Percentiles rank a stretch among this genome's conserved stretches.
phyloP scores from a whole-genome alignment of 257 asterid species.

The Eucommia ulmoides region DNA sequence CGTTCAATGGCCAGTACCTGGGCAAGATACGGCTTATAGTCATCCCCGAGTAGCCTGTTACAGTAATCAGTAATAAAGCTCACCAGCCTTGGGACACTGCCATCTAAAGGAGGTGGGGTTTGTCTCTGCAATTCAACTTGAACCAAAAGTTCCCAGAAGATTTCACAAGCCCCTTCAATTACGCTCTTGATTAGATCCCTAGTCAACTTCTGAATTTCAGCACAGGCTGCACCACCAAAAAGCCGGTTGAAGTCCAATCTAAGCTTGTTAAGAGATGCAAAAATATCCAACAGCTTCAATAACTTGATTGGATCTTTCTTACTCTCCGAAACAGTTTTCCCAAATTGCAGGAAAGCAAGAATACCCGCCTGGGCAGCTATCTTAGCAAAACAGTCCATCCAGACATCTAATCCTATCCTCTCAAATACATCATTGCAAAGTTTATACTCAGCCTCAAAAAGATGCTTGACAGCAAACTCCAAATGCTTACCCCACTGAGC shows the following conservation, averaged over 20 bases:
- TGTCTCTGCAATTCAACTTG: slow-evolving; percentile 69
- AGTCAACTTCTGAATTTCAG: slow-evolving; percentile 42
- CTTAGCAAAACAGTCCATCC: slow-evolving; percentile 50
- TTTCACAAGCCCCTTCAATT: slow-evolving; percentile 49
- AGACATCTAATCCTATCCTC: slow-evolving; percentile 24
- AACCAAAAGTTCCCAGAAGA: slow-evolving; percentile 47
- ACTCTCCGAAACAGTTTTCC: slow-evolving; percentile 32
- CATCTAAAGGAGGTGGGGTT: slow-evolving; percentile 45
- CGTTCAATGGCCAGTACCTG: slow-evolving; percentile 59
- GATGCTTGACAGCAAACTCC: slow-evolving; percentile 42
- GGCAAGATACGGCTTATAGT: slow-evolving; percentile 33
- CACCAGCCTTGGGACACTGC: slow-evolving; percentile 50
- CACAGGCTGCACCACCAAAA: slow-evolving; percentile 45
- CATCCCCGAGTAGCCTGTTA: slow-evolving; percentile 53
- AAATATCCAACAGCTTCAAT: slow-evolving; percentile 51
- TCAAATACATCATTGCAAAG: slow-evolving; percentile 48
- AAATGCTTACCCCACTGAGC: slow-evolving; percentile 60
- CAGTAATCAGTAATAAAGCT: slow-evolving; percentile 54
- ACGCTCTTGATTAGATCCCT: slow-evolving; percentile 58
- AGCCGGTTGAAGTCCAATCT: slow-evolving; percentile 63
- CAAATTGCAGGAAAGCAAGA: slow-evolving; percentile 39
- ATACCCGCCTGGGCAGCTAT: slow-evolving; percentile 55
- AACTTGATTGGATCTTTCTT: slow-evolving; percentile 85
- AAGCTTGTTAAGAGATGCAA: slow-evolving; percentile 48
- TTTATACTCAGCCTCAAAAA: slow-evolving; percentile 47